phyloP scores from a whole-genome alignment of 169 alveolate genomes.

The Theileria orientalis region DNA sequence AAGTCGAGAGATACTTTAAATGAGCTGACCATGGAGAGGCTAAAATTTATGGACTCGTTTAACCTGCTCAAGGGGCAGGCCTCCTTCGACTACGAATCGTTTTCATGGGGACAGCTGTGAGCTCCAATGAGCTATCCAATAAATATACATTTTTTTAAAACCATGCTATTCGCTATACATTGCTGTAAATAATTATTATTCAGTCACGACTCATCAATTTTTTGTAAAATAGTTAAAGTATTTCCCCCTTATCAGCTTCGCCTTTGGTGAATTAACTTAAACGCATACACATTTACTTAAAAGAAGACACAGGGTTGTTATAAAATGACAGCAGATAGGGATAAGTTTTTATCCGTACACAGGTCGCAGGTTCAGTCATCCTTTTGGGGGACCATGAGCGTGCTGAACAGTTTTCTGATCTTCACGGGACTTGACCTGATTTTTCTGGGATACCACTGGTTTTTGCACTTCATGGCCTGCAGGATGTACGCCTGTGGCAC shows the following conservation, averaged over 20 bases:
- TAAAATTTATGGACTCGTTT: background rate
- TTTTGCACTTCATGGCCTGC: background rate
- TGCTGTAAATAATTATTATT: background rate
- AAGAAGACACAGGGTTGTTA: background rate
- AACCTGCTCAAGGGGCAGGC: background rate
- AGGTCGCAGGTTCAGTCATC: conserved; percentile 3
- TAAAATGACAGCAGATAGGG: background rate
- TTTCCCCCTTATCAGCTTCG: background rate
- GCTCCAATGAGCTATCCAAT: too few species aligned
- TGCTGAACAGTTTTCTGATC: background rate
- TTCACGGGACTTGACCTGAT: background rate
- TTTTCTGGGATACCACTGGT: conserved; percentile 3
- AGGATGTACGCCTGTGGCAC: background rate
- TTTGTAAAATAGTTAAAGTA: background rate
- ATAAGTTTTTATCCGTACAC: conserved; percentile 23
- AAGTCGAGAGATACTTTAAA: background rate
- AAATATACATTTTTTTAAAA: too few species aligned
- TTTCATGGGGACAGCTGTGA: conserved; percentile 18
- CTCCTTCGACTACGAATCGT: background rate
- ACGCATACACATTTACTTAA: background rate
- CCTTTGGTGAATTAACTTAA: background rate
- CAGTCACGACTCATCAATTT: background rate
- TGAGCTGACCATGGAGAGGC: background rate
- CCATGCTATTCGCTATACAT: background rate
- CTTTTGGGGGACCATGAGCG: conserved; percentile 3